A percentile compares a stretch with the other conserved stretches of the same genome.
phyloP scores from a whole-genome alignment of 805 yeast species.

The Schwanniomyces sp. region DNA sequence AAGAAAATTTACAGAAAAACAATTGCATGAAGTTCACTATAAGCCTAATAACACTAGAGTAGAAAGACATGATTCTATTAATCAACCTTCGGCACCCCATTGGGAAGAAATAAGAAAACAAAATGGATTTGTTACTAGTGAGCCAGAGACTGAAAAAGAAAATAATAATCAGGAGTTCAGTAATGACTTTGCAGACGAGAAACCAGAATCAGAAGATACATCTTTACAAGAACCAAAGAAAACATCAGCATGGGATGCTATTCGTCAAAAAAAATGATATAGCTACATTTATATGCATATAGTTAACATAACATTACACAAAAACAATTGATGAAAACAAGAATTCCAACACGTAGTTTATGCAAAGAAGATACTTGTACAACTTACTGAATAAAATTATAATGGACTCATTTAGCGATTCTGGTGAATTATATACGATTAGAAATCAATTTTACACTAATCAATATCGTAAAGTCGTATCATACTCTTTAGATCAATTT shows the following conservation, averaged over 20 bases:
- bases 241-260: constrained; percentile 20
- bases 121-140: constrained; percentile 23
- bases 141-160: neutral
- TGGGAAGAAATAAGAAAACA: constrained; percentile 38
- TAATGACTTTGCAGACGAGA: neutral
- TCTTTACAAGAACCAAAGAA: neutral
- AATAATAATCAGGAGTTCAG: neutral
- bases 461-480: constrained; percentile 47
- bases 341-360: constrained; percentile 5
- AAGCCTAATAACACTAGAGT: constrained; percentile 6
- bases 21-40: constrained; percentile 29
- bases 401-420: constrained; percentile 41
- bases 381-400: neutral
- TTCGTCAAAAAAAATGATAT: constrained; percentile 5
- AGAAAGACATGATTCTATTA: constrained; percentile 1
- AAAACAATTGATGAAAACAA: neutral
- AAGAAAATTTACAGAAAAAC: constrained; percentile 24
- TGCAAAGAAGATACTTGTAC: neutral
- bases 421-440: constrained; percentile 53
- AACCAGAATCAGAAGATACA: neutral
- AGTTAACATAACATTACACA: neutral
- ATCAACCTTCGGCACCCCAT: constrained; percentile 11
- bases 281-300: neutral
- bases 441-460: constrained; percentile 64
- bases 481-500: constrained; percentile 38